Percentiles rank a stretch among this genome's conserved stretches.
These are phyloP conservation scores for Tripterygium wilfordii DNA, from an alignment of 177 flowering plant genomes.

Conservation along the genomic window DNA sequence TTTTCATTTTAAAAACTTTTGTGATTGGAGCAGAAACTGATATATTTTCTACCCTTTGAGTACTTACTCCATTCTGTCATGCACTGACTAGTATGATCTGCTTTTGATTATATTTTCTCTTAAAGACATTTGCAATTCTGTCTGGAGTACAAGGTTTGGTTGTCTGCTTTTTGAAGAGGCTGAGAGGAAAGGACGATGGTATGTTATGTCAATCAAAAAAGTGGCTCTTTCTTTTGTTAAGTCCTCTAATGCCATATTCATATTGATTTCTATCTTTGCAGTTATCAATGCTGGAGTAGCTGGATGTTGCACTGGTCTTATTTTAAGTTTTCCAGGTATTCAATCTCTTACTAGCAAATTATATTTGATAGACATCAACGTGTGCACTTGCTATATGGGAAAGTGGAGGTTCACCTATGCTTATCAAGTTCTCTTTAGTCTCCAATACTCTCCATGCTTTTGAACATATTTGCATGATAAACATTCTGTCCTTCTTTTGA, in stretches of 20 bases:
- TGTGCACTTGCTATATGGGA: no score
- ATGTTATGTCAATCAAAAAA: constrained; percentile 6
- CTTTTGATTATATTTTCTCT: not conserved
- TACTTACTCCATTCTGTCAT: not conserved
- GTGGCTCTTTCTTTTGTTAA: not conserved
- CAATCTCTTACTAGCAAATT: no score
- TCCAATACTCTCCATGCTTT: no score
- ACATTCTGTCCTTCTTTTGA: no score
- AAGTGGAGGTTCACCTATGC: no score
- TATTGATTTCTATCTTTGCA: constrained; percentile 20
- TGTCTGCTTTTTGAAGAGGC: constrained; percentile 74
- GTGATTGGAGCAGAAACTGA: not conserved
- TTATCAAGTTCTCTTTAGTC: no score
- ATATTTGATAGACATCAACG: no score
- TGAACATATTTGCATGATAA: no score
- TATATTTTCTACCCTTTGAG: not conserved
- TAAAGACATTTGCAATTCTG: constrained; percentile 87
- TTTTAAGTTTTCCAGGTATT: constrained; percentile 86
- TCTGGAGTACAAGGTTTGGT: constrained; percentile 96
- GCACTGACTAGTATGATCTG: not conserved
- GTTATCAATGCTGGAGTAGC: constrained; percentile 90
- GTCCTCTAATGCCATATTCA: not conserved
- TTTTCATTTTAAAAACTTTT: not conserved
- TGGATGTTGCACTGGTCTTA: constrained; percentile 97
- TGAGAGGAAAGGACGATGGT: constrained; percentile 99